Evolutionary conservation across 1,284 basidiomycete species (phyloP), one percentile per base, ranked within the genome.

Genomic region (Moesziomyces parantarcticus): DNA sequence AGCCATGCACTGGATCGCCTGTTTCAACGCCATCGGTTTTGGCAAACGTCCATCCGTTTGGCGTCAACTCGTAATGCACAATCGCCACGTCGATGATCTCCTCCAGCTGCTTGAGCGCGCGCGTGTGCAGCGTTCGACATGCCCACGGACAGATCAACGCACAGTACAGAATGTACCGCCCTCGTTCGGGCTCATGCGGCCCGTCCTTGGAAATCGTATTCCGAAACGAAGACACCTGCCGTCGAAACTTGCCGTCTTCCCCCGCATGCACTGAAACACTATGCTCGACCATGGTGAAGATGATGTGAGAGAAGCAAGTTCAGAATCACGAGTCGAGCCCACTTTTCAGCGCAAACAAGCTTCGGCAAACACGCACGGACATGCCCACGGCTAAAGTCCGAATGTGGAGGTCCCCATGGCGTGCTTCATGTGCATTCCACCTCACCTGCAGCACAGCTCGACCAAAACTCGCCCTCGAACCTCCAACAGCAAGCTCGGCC

Each of bases 61-160:
- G 83, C 47, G 91, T 91, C 89, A 96, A 91, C 76, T 87, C 89
- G 1, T 94, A 92, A 62, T 94, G 93, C 32, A 96, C 93, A 58
- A 75, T n/a, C 23, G 40, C 42, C 44, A 51, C 43, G 20, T 46
- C 73, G 46, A 47, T 25, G 89, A 85, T 76, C 91, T 92, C 87
- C 65, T 97, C 92, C 25, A 98, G 87, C 1, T 94, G 93, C 84
- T 97, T 97, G 76, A 98, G 87, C 83, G 92, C 89, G 70, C 94
- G 88, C 2, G 91, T 87, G 78, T 97, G 97, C 55, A 97, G 86
- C 1, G 93, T 88, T 70, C 95, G 88, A 47, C 93, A 92, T 0
- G 94, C 94, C 94, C 95, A 97, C 3, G 94, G 87, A 65, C 87
- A 85, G 60, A 79, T 75, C 40, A 56, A 51, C 3, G 62, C 57